Evolutionary conservation across 1,284 basidiomycete species (phyloP), one percentile per base, ranked within the genome.

Genomic region (Afroboletus lepidellus): DNA sequence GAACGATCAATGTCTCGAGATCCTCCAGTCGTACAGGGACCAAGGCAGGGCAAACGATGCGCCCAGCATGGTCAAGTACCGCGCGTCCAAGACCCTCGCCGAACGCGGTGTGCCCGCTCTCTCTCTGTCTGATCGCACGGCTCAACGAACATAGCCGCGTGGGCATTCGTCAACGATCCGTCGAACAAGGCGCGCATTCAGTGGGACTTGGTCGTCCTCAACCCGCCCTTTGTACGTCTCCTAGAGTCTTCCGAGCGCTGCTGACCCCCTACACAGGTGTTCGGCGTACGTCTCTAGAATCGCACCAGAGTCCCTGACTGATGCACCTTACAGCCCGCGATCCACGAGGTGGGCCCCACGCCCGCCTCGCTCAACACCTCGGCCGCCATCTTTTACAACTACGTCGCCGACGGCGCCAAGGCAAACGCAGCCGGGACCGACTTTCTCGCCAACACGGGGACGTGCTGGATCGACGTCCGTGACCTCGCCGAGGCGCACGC

Each of bases 51-150:
- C 27, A 42, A 63, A 65, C n/a, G 73, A 76, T 15, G 78, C 83
- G 1, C 45, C 69, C 2, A 57, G 59, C 1, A 51, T 64, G 8
- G 64, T 70, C 39, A 82, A 79, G 61, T 89, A 87, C 62, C 68
- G 73, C 41, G 80, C 77, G 15, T 80, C 77, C 23, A 92, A 92
- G 74, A 81, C 79, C 5, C 71, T 92, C 2, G 87, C 90, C 2
- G 90, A 93, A 66, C 72, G 68, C 57, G 79, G 78, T 77, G n/a
- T n/a, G n/a, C n/a, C 57, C 63, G 46, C 5, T 3, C 1, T 23
- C 0, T 41, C 18, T 15, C 20, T 16, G 21, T 41, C 8, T 1
- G 1, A 9, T 21, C 3, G 16, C 18, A 23, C 8, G 3, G 20
- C 8, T 41, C 7, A 9, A 41, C 41, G 20, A 2, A 30, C 44